These are phyloP conservation scores for Fusarium graminum DNA, from an alignment of 2,329 filamentous ascomycete genomes.

Conservation along the genomic window DNA sequence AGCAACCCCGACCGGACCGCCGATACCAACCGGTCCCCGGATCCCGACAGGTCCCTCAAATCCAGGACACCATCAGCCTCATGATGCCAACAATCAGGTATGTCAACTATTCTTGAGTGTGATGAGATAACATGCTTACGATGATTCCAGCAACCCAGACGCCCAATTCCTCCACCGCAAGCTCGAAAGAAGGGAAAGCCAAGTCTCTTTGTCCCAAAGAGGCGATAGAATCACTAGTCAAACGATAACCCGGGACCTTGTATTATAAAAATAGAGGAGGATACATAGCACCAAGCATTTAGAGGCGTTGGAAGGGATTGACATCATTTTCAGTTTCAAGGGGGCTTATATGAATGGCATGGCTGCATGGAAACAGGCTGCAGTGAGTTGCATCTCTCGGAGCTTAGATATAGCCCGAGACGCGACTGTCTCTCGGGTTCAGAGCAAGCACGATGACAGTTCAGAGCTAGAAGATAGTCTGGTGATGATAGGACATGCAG, in stretches of 20 bases:
- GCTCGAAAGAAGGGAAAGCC: conserved; percentile 58
- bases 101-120: not conserved
- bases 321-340: conserved; percentile 12
- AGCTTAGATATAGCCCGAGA: conserved; percentile 3
- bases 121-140: conserved; percentile 30
- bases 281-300: conserved; percentile 31
- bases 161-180: conserved; percentile 43
- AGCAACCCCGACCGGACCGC: conserved; percentile 32
- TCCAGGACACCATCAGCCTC: conserved; percentile 38
- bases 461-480: conserved; percentile 9
- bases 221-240: conserved; percentile 43
- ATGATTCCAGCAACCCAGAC: conserved; percentile 30
- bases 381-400: not conserved
- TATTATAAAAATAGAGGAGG: conserved; percentile 26
- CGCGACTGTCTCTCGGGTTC: not conserved
- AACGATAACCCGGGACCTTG: conserved; percentile 13
- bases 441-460: not conserved
- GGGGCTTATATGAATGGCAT: conserved; percentile 1
- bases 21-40: conserved; percentile 20
- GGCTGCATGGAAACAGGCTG: not conserved
- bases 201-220: conserved; percentile 61
- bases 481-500: not conserved
- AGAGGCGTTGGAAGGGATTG: conserved; percentile 40
- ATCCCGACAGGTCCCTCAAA: conserved; percentile 38
- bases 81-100: conserved; percentile 43